Conservation (phyloP, 2,329 filamentous ascomycete genomes). For the Pyrenophora graminea region DNA sequence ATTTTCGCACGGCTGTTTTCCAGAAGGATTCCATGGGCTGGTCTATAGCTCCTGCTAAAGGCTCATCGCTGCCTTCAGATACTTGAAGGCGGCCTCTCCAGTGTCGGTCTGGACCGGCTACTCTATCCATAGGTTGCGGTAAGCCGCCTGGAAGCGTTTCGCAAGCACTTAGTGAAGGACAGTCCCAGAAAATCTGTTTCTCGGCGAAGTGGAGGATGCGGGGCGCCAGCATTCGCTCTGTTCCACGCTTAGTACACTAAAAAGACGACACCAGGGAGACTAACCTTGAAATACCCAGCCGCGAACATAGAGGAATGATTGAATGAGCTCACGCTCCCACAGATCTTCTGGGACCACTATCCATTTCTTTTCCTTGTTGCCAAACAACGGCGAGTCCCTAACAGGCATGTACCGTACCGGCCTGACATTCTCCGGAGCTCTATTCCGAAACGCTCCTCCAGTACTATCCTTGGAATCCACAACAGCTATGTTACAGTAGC, state of each 20-base stretch:
- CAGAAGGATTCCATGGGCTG: slow-evolving; percentile 28
- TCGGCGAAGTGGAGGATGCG: slow-evolving; percentile 32
- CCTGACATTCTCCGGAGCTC: slow-evolving; percentile 19
- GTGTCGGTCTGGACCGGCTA: slow-evolving; percentile 25
- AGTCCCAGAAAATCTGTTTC: slow-evolving; percentile 38
- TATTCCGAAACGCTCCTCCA: slow-evolving; percentile 27
- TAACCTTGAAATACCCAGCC: slow-evolving; percentile 41
- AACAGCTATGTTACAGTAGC: slow-evolving; percentile 36
- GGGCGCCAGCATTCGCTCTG: slow-evolving; percentile 35
- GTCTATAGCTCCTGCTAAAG: slow-evolving; percentile 24
- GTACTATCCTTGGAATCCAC: slow-evolving; percentile 25
- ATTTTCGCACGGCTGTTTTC: slow-evolving; percentile 27
- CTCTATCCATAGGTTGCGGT: slow-evolving; percentile 23
- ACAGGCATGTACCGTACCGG: slow-evolving; percentile 17
- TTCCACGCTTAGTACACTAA: background rate
- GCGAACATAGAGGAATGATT: slow-evolving; percentile 21
- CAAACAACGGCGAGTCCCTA: slow-evolving; percentile 15
- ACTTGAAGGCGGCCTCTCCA: slow-evolving; percentile 32
- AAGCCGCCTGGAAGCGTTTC: slow-evolving; percentile 30
- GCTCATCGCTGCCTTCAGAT: slow-evolving; percentile 4
- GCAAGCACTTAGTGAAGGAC: slow-evolving; percentile 26
- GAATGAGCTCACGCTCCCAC: slow-evolving; percentile 28
- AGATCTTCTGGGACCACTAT: slow-evolving; percentile 21
- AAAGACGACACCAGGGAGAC: background rate
- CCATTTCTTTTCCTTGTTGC: slow-evolving; percentile 16